Evolutionary conservation across 1,139 yeast genomes (phyloP).

Genomic region (Petasospora fabianii): DNA sequence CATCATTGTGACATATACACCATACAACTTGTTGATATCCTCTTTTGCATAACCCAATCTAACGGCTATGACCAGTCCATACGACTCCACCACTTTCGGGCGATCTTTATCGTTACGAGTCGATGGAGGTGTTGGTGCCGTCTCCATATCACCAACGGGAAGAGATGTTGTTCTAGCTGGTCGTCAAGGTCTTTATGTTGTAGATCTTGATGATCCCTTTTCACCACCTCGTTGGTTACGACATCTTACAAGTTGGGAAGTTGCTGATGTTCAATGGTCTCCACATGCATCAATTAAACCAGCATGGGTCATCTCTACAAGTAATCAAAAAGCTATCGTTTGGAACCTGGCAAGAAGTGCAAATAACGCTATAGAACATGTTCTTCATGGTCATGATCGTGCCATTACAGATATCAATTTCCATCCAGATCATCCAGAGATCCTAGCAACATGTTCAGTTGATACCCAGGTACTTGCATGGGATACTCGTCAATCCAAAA

Average conservation of each 20-base stretch:
- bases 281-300: conserved; percentile 75
- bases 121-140: conserved; percentile 91
- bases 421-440: conserved; percentile 81
- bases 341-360: conserved; percentile 88
- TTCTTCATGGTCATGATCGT: conserved; percentile 82
- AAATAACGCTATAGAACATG: conserved; percentile 75
- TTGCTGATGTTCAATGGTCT: conserved; percentile 98
- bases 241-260: conserved; percentile 95
- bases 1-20: too few relatives aligned
- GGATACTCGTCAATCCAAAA: conserved; percentile 80
- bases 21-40: too few relatives aligned
- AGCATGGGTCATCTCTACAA: conserved; percentile 88
- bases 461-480: conserved; percentile 85
- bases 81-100: conserved; percentile 58
- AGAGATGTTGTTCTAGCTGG: conserved; percentile 91
- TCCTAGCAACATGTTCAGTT: conserved; percentile 90
- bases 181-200: conserved; percentile 77
- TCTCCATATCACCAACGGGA: conserved; percentile 89
- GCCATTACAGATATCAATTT: conserved; percentile 96
- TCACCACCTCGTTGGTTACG: conserved; percentile 92
- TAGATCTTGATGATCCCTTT: conserved; percentile 94
- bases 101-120: conserved; percentile 78
- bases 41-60: not conserved
- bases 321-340: conserved; percentile 89
- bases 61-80: conserved; percentile 24